These are phyloP conservation scores for Dittrichia graveolens DNA, from an alignment of 129 eudicot species.

Conservation along the genomic window DNA sequence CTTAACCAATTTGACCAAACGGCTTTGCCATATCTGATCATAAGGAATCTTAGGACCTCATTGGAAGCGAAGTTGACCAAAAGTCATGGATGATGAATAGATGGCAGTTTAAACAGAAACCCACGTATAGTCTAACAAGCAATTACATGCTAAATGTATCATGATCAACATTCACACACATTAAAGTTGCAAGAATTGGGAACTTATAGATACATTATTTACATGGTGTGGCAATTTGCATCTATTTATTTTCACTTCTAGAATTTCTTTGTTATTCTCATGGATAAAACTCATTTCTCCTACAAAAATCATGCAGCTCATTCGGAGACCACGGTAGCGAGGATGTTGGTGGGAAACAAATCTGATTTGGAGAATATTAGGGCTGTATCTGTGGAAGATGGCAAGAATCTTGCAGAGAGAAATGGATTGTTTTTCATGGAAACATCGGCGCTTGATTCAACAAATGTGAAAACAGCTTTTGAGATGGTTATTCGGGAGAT, in stretches of 20 bases:
- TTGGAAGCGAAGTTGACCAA: no score
- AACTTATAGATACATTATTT: no score
- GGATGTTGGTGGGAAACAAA: constrained; percentile 79
- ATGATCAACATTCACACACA: no score
- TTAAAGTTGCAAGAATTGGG: no score
- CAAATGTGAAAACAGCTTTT: constrained; percentile 75
- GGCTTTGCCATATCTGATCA: background rate
- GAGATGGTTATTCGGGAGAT: constrained; percentile 75
- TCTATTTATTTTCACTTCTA: background rate
- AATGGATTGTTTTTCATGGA: constrained; percentile 85
- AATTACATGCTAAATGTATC: no score
- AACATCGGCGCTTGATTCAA: constrained; percentile 84
- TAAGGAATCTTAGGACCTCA: background rate
- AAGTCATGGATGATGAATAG: no score
- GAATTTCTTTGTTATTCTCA: background rate
- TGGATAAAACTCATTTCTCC: background rate
- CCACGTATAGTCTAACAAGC: no score
- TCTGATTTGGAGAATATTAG: constrained; percentile 65
- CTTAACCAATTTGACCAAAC: no score
- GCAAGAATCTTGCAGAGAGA: constrained; percentile 70
- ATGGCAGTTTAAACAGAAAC: no score
- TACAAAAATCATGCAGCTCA: constrained; percentile 57
- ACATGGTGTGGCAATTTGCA: no score
- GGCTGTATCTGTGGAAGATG: constrained; percentile 74
- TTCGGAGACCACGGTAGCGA: constrained; percentile 77